A percentile compares a stretch with the other conserved stretches of the same genome.
Evolutionary conservation across 176 grass and related monocot genomes (phyloP).

Genomic region (Chloris gayana): DNA sequence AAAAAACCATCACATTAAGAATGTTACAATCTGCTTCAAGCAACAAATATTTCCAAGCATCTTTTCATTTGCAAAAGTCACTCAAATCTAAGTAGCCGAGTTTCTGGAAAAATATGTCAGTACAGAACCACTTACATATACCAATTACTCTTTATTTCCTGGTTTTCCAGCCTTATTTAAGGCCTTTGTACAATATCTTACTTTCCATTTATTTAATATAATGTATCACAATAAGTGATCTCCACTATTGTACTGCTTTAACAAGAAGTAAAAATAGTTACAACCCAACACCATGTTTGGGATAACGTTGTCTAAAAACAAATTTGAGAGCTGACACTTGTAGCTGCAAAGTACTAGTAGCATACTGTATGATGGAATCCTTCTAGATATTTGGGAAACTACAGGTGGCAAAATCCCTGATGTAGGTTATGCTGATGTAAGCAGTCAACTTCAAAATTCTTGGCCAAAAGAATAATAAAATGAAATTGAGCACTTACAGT

Average conservation of each 20-base stretch:
- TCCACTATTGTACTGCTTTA: neutral
- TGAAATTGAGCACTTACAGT: slow-evolving; percentile 46
- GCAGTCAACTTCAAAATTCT: slow-evolving; percentile 4
- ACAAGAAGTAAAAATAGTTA: neutral
- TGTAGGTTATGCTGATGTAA: neutral
- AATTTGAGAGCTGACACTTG: slow-evolving; percentile 29
- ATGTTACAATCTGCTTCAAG: neutral
- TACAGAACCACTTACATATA: neutral
- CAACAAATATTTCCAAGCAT: neutral
- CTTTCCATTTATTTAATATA: neutral
- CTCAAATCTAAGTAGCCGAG: neutral
- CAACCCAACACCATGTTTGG: slow-evolving; percentile 21
- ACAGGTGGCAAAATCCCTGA: neutral
- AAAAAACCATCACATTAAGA: slow-evolving; percentile 37
- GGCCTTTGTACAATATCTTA: neutral
- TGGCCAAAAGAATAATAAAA: slow-evolving; percentile 16
- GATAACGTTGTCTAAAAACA: slow-evolving; percentile 33
- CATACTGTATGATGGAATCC: slow-evolving; percentile 19
- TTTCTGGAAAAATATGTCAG: neutral
- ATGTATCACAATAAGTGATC: neutral
- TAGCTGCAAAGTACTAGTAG: slow-evolving; percentile 37
- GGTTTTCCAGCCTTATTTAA: neutral
- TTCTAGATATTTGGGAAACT: slow-evolving; percentile 17
- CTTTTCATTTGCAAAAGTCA: neutral
- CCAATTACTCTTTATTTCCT: neutral